phyloP scores from a whole-genome alignment of 306 rosid species.

The Pyrus communis region DNA sequence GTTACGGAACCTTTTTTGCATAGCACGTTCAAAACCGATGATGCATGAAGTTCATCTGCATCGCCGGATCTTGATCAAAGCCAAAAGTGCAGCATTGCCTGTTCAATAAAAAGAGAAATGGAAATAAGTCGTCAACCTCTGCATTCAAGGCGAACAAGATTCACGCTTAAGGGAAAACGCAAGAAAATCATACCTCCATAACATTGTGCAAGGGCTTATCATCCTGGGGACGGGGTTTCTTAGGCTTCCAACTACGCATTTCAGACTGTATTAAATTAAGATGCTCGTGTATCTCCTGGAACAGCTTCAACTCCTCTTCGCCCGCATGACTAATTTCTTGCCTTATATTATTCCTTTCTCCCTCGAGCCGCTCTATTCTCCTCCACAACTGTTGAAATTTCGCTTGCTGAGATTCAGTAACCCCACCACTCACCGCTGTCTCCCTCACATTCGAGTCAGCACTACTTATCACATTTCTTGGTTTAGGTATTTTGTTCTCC shows the following conservation, averaged over 20 bases:
- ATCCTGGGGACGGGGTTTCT: conserved; percentile 29
- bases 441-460: conserved; percentile 18
- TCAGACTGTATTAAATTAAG: conserved; percentile 47
- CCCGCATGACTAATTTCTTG: conserved; percentile 49
- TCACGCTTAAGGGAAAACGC: neutral
- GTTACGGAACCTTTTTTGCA: conserved; percentile 10
- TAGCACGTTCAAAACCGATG: conserved; percentile 18
- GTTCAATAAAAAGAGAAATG: conserved; percentile 30
- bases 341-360: conserved; percentile 29
- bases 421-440: conserved; percentile 4
- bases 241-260: conserved; percentile 34
- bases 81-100: conserved; percentile 97
- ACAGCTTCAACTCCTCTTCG: conserved; percentile 53
- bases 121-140: neutral
- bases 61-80: conserved; percentile 33
- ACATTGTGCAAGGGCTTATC: conserved; percentile 31
- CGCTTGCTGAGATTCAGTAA: conserved; percentile 31
- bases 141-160: neutral
- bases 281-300: conserved; percentile 63
- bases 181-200: conserved; percentile 47
- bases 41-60: conserved; percentile 7
- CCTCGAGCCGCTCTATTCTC: conserved; percentile 64
- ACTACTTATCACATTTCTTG: conserved; percentile 20
- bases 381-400: conserved; percentile 45
- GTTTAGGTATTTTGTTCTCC: conserved; percentile 25